Base-by-base conservation (phyloP, 805 yeast species). In the Pichia cephalocereana region DNA sequence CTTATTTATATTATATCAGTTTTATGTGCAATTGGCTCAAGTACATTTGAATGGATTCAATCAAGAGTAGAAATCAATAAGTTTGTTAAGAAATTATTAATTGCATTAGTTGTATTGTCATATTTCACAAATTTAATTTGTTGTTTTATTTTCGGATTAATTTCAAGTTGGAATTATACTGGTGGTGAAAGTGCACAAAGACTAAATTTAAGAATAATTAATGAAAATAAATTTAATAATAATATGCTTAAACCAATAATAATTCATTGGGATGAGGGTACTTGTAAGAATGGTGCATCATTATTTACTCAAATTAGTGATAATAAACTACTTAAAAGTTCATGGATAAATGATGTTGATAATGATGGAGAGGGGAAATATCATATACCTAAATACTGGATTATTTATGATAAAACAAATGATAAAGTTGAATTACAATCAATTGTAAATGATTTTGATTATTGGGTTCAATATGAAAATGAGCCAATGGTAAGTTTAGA, bases 251-350 rank as follows among this genome's bases (percentile, higher is more conserved):
- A 38, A 8, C 54, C 54, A 4, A 19, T 70, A 17, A 63, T 71
- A 0, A 79, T 90, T 10, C 96, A 90, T 63, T 66, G 87, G 67
- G 95, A 86, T 57, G 82, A 83, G 3, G 77, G 85, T 0, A 75
- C 91, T 0, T 86, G 96, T 58, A 88, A 87, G 93, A 80, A 91
- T 1, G 98, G 98, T 9, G 82, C 81, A 5, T 77, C 90, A 3
- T 70, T 78, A 46, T 91, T 91, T 66, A 82, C 82, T 0, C 83
- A 89, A 58, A 54, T 84, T 6, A 73, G 76, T 44, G 52, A 52
- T 14, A 62, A 64, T 39, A 44, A 48, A 9, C 3, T 42, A 12
- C 8, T 10, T 2, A 28, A 36, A 27, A 30, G 23, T 30, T 8
- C 30, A 18, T 45, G 51, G 46, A 8, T 38, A 7, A 41, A 23